Evolutionary conservation across 768 basidiomycete genomes (phyloP).

Genomic region (Dacryopinax spathularia): DNA sequence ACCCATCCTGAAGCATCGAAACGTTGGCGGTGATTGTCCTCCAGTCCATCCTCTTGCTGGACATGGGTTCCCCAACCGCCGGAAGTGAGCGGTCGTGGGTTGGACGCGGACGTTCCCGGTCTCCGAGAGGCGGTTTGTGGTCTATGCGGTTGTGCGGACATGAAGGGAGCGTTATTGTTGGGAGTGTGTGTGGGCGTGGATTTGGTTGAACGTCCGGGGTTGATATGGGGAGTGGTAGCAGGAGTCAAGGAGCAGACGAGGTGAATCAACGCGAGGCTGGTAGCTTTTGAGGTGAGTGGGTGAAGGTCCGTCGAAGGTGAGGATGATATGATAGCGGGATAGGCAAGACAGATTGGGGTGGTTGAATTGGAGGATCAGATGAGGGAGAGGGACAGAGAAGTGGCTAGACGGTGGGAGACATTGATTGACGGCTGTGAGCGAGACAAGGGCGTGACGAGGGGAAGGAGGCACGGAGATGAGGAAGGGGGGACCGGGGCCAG

Average conservation of each 20-base stretch:
- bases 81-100: neutral
- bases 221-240: neutral
- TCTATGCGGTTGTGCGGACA: neutral
- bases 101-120: neutral
- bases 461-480: neutral
- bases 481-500: neutral
- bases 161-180: neutral
- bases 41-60: neutral
- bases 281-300: neutral
- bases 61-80: neutral
- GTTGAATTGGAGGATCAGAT: neutral
- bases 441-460: neutral
- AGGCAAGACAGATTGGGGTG: neutral
- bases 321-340: too few relatives aligned
- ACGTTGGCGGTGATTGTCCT: neutral
- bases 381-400: conserved; percentile 3
- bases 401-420: conserved; percentile 5
- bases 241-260: neutral
- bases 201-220: neutral
- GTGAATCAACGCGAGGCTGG: neutral
- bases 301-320: too few relatives aligned
- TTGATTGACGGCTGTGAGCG: conserved; percentile 2
- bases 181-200: neutral
- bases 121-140: neutral
- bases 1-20: neutral